phyloP scores from a whole-genome alignment of 352 stramenopile species.

The Globisporangium irregulare region DNA sequence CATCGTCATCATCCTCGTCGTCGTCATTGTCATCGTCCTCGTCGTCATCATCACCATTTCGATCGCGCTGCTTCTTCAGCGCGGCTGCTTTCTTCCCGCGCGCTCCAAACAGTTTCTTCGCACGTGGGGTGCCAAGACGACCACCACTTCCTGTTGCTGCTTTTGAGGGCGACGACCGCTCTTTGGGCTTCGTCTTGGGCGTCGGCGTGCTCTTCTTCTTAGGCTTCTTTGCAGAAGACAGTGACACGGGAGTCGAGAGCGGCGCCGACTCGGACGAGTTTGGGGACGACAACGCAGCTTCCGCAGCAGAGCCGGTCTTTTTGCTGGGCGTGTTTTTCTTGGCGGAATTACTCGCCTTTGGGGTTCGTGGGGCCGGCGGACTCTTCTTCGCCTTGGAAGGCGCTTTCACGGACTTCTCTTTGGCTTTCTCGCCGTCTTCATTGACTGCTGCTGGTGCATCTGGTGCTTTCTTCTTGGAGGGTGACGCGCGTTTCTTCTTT shows the following conservation, averaged over 20 bases:
- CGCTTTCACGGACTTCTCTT: neutral
- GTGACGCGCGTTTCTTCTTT: conserved; percentile 11
- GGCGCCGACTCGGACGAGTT: neutral
- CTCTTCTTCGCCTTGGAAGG: conserved; percentile 13
- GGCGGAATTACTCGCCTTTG: neutral
- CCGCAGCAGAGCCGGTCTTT: neutral
- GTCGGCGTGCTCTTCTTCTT: conserved; percentile 6
- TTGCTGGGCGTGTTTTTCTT: conserved; percentile 4
- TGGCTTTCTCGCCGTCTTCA: neutral
- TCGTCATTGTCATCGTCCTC: conserved; percentile 28
- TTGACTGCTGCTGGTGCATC: neutral
- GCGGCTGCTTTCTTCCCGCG: conserved; percentile 17
- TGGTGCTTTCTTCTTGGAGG: conserved; percentile 14
- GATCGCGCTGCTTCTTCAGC: conserved; percentile 13
- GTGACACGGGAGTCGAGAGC: neutral
- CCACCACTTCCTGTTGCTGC: neutral
- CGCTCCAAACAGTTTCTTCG: conserved; percentile 16
- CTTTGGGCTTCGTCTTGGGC: neutral
- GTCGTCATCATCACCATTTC: conserved; percentile 14
- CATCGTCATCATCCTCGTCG: conserved; percentile 29
- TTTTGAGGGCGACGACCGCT: conserved; percentile 4
- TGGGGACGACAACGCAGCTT: neutral
- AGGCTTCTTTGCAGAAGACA: neutral
- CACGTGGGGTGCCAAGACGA: neutral
- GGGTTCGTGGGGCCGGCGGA: neutral